Percentiles rank a stretch among this genome's conserved stretches.
Evolutionary conservation across 2,329 filamentous ascomycete genomes (phyloP).

Genomic region (Apiospora phragmitis): DNA sequence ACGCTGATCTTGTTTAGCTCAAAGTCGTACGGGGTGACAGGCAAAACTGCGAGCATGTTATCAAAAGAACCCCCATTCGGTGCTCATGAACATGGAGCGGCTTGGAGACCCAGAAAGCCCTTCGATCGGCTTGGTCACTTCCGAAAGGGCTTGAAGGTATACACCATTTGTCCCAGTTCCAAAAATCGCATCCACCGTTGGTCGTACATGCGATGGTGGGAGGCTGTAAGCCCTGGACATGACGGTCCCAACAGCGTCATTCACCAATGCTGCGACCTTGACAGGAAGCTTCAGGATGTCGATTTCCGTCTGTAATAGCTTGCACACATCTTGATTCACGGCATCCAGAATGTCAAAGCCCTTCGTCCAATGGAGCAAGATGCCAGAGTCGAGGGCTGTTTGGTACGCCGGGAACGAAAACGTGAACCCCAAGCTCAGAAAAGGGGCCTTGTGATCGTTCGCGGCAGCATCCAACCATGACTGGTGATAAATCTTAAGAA

Average conservation of each 20-base stretch:
- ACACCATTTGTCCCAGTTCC: background rate
- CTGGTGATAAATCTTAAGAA: background rate
- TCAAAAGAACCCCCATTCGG: background rate
- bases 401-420: background rate
- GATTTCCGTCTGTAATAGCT: background rate
- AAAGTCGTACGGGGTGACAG: background rate
- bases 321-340: background rate
- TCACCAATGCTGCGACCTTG: background rate
- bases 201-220: background rate
- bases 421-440: background rate
- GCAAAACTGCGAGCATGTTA: background rate
- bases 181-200: background rate
- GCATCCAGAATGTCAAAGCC: background rate
- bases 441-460: background rate
- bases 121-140: background rate
- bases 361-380: background rate
- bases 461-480: background rate
- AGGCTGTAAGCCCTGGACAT: background rate
- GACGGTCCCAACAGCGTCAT: background rate
- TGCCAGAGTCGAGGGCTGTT: background rate
- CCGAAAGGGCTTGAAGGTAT: background rate
- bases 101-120: background rate
- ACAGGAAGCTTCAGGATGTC: background rate
- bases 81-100: background rate
- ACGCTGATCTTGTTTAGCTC: background rate